Base-by-base conservation (phyloP, 306 rosid genomes). In the Glycine latifolia region DNA sequence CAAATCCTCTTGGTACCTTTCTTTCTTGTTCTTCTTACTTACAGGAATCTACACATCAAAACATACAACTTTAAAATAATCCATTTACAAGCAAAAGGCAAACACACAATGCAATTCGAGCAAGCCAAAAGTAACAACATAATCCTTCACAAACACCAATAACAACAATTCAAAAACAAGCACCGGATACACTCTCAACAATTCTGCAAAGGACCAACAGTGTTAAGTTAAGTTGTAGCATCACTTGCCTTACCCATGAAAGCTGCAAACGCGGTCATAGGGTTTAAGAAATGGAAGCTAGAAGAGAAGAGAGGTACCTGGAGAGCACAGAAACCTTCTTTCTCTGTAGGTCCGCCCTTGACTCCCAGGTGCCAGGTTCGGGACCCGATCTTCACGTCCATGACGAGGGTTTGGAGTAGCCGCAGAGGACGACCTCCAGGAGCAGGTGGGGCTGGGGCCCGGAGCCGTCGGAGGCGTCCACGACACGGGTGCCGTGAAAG, bases 161-260 rank as follows among this genome's bases (percentile, higher is more conserved):
- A 67, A 26, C 31, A 26, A 26, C 31, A 26, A 26, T 26, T 26
- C 31, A 26, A 26, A 59, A 59, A 35, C 71, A 59, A 31, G 46
- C 54, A 46, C 2, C 31, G 31, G 31, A n/a, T 11, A 68, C n/a
- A 33, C 44, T 33, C 20, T 54, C 6, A 49, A 54, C 26, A 11
- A 31, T n/a, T 46, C 58, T 47, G 46, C 70, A 46, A 43, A 41
- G 11, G 8, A n/a, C 2, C 50, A 46, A 68, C 6, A 12, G 60
- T 26, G 8, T 50, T 61, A 75, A 20, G 20, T 20, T 20, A 20
- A 77, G 88, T 46, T 35, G 63, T 44, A 17, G 73, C 37, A 82
- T 79, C 75, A 87, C 90, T 88, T 91, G 91, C 98, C 98, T 95
- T 92, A 90, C 98, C 98, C 98, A 95, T 95, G 84, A 95, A 92